Conservation (phyloP, 495 filamentous ascomycete species). For the Glonium stellatum region DNA sequence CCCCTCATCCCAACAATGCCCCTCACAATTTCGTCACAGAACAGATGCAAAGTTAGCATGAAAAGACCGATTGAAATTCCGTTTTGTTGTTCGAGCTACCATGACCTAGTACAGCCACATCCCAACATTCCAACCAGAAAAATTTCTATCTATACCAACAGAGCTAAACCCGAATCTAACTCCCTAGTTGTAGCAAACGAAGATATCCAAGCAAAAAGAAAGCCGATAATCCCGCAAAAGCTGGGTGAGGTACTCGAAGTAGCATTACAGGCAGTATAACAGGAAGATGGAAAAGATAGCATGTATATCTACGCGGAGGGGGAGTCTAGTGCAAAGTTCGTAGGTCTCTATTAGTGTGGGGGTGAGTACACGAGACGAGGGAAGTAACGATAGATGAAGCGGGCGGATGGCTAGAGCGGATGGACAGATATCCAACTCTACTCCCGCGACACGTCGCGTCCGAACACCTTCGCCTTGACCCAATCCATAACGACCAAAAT, state of each 20-base stretch:
- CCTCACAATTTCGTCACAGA: no score
- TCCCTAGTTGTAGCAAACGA: neutral
- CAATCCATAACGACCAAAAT: constrained; percentile 89
- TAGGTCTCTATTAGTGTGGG: neutral
- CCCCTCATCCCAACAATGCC: no score
- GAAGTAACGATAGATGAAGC: neutral
- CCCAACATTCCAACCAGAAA: neutral
- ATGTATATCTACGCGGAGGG: neutral
- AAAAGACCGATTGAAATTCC: no score
- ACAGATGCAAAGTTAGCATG: no score
- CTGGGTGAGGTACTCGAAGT: neutral
- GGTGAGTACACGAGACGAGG: neutral
- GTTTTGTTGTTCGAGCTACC: no score
- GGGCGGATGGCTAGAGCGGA: no score
- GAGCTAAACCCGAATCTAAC: neutral
- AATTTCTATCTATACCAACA: neutral
- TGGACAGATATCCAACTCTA: constrained; percentile 40
- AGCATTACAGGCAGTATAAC: neutral
- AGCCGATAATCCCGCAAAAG: neutral
- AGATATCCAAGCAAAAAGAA: neutral
- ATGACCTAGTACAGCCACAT: no score
- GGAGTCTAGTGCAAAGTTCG: neutral
- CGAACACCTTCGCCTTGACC: constrained; percentile 91
- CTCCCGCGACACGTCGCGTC: constrained; percentile 91
- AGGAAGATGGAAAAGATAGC: neutral